Conservation (phyloP, 306 rosid genomes). For the Sphenostylis stenocarpa region DNA sequence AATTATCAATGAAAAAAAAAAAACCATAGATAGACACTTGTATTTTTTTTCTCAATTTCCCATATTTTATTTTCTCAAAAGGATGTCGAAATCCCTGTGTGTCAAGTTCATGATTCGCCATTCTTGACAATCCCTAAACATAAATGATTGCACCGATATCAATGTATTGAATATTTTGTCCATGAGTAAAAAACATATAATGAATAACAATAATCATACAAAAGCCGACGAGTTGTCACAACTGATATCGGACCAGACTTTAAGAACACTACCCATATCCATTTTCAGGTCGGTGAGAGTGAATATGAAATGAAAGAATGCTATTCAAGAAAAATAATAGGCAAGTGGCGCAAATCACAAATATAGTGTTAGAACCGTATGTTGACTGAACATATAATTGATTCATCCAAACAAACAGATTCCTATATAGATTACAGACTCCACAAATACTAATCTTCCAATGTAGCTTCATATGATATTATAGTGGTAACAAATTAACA, state of each 20-base stretch:
- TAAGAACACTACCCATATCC: background rate
- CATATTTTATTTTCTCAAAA: background rate
- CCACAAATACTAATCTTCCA: slow-evolving; percentile 54
- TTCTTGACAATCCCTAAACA: background rate
- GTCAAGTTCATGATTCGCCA: background rate
- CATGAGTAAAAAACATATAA: too few relatives aligned
- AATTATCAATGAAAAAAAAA: background rate
- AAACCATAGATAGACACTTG: background rate
- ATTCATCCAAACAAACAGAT: slow-evolving; percentile 42
- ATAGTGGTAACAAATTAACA: slow-evolving; percentile 40
- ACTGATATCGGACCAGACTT: background rate
- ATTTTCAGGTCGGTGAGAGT: background rate
- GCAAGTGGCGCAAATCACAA: background rate
- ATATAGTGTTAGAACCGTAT: background rate
- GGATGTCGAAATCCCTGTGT: background rate
- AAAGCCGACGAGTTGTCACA: background rate
- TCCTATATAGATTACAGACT: slow-evolving; percentile 52
- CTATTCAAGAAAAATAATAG: background rate
- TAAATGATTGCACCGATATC: background rate
- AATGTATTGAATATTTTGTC: background rate
- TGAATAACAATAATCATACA: too few relatives aligned
- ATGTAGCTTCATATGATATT: slow-evolving; percentile 43
- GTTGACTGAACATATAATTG: slow-evolving; percentile 32
- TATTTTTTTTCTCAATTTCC: background rate
- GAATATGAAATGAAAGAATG: background rate